phyloP scores from a whole-genome alignment of 1,284 basidiomycete genomes.

The Uromyces viciae-fabae region DNA sequence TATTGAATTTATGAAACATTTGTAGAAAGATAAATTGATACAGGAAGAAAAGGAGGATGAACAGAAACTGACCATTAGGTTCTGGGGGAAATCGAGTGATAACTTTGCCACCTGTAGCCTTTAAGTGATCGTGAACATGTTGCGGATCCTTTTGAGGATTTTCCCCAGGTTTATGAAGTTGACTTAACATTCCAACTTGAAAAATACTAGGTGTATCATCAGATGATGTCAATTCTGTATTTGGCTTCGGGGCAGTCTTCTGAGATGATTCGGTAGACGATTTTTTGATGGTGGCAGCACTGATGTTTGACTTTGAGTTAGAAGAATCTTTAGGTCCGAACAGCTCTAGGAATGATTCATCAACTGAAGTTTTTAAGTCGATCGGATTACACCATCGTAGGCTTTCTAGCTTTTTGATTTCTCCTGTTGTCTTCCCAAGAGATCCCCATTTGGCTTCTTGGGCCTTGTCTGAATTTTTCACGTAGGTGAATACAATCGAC shows the following conservation, averaged over 20 bases:
- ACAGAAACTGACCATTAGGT: conserved; percentile 58
- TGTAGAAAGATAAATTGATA: not conserved
- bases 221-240: not conserved
- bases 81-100: conserved; percentile 98
- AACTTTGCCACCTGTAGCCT: conserved; percentile 74
- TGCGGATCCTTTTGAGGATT: conserved; percentile 81
- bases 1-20: not conserved
- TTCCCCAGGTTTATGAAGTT: conserved; percentile 87
- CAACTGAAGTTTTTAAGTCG: conserved; percentile 82
- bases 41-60: not conserved
- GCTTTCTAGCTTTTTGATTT: conserved; percentile 49
- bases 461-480: not conserved
- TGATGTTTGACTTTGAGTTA: conserved; percentile 50
- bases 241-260: conserved; percentile 15
- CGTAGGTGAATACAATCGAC: conserved; percentile 16
- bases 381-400: conserved; percentile 80
- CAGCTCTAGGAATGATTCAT: conserved; percentile 67
- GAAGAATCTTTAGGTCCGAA: conserved; percentile 70
- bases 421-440: conserved; percentile 47
- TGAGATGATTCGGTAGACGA: conserved; percentile 70
- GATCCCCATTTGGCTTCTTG: conserved; percentile 9
- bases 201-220: conserved; percentile 65
- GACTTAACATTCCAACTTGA: conserved; percentile 88
- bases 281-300: conserved; percentile 60
- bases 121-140: conserved; percentile 77